Evolutionary conservation across 768 basidiomycete genomes (phyloP).

Genomic region (Thelephora aurantiotincta): DNA sequence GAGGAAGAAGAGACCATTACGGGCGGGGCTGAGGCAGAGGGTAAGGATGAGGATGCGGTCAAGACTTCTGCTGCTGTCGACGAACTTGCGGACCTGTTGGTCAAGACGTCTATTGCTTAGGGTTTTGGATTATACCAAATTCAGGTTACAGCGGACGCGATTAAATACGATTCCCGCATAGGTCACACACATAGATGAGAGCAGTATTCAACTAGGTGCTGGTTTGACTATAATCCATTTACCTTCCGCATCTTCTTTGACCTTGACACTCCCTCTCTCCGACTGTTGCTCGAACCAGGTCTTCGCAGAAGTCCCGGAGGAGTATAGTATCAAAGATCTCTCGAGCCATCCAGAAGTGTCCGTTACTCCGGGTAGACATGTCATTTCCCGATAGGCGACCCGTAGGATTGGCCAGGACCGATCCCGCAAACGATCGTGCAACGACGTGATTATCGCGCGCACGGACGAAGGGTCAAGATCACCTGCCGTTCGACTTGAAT

Average conservation of each 20-base stretch:
- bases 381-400: conserved; percentile 48
- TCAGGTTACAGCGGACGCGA: too few relatives aligned
- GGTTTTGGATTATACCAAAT: too few relatives aligned
- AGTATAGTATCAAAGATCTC: conserved; percentile 29
- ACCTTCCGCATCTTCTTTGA: conserved; percentile 41
- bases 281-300: conserved; percentile 38
- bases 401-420: conserved; percentile 49
- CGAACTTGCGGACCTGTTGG: conserved; percentile 51
- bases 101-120: conserved; percentile 33
- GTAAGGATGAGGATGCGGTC: conserved; percentile 28
- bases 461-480: conserved; percentile 29
- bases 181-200: too few relatives aligned
- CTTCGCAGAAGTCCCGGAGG: conserved; percentile 17
- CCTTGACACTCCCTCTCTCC: conserved; percentile 30
- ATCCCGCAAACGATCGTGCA: conserved; percentile 36
- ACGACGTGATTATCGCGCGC: conserved; percentile 25
- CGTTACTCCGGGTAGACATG: conserved; percentile 21
- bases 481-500: background rate
- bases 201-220: background rate
- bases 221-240: conserved; percentile 48
- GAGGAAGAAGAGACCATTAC: conserved; percentile 39
- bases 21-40: conserved; percentile 35
- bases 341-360: conserved; percentile 10
- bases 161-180: too few relatives aligned
- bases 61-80: conserved; percentile 26